Percentiles rank a stretch among this genome's conserved stretches.
phyloP scores from a whole-genome alignment of 768 basidiomycete species.

The Tulasnella sp. region DNA sequence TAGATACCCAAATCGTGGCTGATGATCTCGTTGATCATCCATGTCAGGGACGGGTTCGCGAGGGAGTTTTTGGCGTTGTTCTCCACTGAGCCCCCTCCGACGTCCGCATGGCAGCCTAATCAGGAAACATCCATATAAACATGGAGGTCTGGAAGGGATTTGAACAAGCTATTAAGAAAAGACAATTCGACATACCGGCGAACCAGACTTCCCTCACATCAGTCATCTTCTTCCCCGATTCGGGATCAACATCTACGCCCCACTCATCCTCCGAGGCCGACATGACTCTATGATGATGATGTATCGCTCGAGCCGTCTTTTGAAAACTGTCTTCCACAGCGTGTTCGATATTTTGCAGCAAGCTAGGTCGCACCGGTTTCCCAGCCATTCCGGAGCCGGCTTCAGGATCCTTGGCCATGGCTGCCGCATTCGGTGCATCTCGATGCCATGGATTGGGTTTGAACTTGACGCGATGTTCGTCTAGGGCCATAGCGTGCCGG shows the following conservation, averaged over 20 bases:
- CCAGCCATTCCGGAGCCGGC: background rate
- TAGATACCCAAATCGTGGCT: conserved; percentile 43
- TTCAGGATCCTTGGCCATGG: conserved; percentile 24
- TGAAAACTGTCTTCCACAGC: no score
- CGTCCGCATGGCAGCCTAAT: conserved; percentile 13
- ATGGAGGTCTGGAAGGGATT: background rate
- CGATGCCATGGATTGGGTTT: conserved; percentile 52
- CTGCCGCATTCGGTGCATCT: conserved; percentile 24
- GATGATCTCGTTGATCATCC: conserved; percentile 25
- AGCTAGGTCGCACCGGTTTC: background rate
- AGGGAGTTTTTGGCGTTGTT: conserved; percentile 16
- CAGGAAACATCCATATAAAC: background rate
- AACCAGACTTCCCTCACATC: conserved; percentile 77
- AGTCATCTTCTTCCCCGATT: conserved; percentile 28
- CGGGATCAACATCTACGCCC: no score
- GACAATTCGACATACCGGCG: conserved; percentile 38
- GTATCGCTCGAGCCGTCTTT: no score
- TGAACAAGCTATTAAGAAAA: background rate
- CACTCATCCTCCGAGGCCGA: no score
- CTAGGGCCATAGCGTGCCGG: conserved; percentile 18
- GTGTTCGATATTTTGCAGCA: background rate
- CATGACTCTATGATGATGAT: no score
- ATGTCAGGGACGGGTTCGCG: conserved; percentile 16
- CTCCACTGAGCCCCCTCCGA: conserved; percentile 19
- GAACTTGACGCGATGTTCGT: conserved; percentile 53